Evolutionary conservation across 2,329 filamentous ascomycete species (phyloP).

Genomic region (Botrytis elliptica): DNA sequence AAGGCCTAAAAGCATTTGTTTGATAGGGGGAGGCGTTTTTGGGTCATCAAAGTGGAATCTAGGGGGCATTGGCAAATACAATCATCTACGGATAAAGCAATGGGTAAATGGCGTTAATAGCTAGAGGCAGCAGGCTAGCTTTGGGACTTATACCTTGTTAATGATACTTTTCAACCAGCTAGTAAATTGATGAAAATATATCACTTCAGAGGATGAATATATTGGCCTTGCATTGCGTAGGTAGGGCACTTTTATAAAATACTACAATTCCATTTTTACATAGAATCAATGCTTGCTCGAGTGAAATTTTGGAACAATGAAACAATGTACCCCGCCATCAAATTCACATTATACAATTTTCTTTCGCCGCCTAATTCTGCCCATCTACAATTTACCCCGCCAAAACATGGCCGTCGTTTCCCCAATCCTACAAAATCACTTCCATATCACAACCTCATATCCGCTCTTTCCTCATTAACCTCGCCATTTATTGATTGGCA

Average conservation of each 20-base stretch:
- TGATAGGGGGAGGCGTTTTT: neutral
- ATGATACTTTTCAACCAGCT: neutral
- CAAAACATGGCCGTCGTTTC: neutral
- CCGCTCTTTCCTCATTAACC: neutral
- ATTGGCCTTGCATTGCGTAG: neutral
- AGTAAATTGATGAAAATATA: neutral
- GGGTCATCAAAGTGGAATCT: neutral
- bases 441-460: neutral
- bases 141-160: neutral
- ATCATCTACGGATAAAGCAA: conserved; percentile 5
- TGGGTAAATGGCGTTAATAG: neutral
- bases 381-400: conserved; percentile 2
- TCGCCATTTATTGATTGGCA: neutral
- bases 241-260: neutral
- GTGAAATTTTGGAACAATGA: neutral
- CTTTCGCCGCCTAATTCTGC: conserved; percentile 9
- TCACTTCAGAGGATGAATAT: neutral
- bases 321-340: neutral
- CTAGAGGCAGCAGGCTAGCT: neutral
- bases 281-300: neutral
- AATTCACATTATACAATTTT: neutral
- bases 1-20: neutral
- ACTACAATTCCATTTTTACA: neutral
- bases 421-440: neutral
- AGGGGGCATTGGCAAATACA: neutral